A percentile compares a stretch with the other conserved stretches of the same genome.
Conservation (phyloP, 306 rosid genomes). For the Quercus suber region DNA sequence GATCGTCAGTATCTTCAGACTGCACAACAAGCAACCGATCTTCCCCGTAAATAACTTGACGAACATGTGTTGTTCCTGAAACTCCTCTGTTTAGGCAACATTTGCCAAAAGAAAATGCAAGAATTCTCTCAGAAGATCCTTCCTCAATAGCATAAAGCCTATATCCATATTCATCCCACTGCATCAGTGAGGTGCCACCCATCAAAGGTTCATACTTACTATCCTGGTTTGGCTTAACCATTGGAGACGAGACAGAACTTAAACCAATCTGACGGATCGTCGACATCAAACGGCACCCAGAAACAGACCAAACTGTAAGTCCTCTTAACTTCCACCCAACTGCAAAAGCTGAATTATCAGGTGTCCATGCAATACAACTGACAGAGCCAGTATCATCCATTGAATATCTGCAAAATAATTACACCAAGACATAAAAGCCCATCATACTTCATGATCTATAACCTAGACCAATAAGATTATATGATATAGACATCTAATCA, state of each 20-base stretch:
- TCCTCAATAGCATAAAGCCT: constrained; percentile 85
- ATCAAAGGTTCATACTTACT: constrained; percentile 82
- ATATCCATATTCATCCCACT: constrained; percentile 95
- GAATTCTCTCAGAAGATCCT: constrained; percentile 68
- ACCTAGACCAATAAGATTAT: constrained; percentile 1
- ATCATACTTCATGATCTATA: constrained; percentile 18
- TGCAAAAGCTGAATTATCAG: constrained; percentile 96
- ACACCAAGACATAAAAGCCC: not conserved
- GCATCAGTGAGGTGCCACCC: constrained; percentile 89
- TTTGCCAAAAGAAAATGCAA: constrained; percentile 92
- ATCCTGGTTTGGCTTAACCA: constrained; percentile 73
- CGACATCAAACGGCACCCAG: constrained; percentile 98
- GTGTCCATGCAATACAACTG: constrained; percentile 94
- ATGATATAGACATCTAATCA: constrained; percentile 13
- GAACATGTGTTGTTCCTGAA: constrained; percentile 80
- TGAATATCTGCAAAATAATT: constrained; percentile 70
- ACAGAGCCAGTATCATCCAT: constrained; percentile 94
- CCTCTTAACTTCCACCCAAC: constrained; percentile 99
- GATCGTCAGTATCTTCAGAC: constrained; percentile 95
- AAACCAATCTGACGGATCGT: constrained; percentile 88
- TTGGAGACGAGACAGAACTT: constrained; percentile 86
- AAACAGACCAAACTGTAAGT: constrained; percentile 94
- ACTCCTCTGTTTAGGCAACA: constrained; percentile 98
- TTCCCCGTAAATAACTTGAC: constrained; percentile 92
- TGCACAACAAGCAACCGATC: constrained; percentile 87